phyloP scores from a whole-genome alignment of 2,329 filamentous ascomycete species.

The Cytospora schulzeri region DNA sequence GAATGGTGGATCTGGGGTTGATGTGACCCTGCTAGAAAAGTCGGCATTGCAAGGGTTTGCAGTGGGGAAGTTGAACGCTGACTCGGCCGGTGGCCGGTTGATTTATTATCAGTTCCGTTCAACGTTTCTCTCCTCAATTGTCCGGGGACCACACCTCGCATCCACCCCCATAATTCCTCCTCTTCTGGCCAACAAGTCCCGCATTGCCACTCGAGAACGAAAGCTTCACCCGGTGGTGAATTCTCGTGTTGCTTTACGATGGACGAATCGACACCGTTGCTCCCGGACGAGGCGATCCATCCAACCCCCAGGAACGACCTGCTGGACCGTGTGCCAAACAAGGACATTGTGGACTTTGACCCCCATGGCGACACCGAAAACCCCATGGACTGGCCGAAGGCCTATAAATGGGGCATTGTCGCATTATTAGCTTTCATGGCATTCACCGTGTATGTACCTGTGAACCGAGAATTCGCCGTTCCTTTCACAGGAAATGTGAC shows the following conservation, averaged over 20 bases:
- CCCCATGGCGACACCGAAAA: constrained; percentile 51
- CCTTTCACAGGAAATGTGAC: neutral
- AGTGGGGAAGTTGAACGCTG: neutral
- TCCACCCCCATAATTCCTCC: neutral
- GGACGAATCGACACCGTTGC: constrained; percentile 40
- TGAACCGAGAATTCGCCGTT: neutral
- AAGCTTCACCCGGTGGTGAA: neutral
- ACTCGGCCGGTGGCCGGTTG: neutral
- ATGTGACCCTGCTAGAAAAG: neutral
- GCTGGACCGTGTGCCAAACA: constrained; percentile 27
- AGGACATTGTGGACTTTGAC: constrained; percentile 47
- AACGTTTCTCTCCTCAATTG: neutral
- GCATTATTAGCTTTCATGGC: constrained; percentile 54
- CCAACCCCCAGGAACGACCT: constrained; percentile 29
- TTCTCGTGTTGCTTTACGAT: constrained; percentile 29
- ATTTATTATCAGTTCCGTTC: neutral
- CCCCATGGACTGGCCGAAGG: constrained; percentile 54
- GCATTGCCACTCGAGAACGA: neutral
- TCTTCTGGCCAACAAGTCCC: neutral
- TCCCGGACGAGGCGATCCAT: constrained; percentile 33
- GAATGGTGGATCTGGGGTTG: neutral
- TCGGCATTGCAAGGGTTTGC: neutral
- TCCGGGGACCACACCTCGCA: neutral
- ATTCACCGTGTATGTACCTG: constrained; percentile 53
- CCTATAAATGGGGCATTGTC: constrained; percentile 58